Conservation (phyloP, 1,284 basidiomycete genomes). For the Rhodotorula mucilaginosa region DNA sequence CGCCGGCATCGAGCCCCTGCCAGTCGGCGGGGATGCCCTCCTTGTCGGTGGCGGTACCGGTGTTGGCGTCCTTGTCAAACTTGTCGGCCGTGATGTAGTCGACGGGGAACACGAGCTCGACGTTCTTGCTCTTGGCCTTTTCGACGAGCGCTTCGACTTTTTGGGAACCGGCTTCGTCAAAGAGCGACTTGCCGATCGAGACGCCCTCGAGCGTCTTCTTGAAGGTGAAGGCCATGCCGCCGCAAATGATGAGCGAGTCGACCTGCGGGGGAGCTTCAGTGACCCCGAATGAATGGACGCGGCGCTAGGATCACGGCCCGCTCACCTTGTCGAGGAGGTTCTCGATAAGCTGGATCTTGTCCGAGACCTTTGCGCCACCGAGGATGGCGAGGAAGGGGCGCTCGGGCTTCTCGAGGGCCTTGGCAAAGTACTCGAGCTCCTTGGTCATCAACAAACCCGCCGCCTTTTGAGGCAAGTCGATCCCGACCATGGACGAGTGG, state of each 20-base stretch:
- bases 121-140: slow-evolving; percentile 90
- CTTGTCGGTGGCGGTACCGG: slow-evolving; percentile 71
- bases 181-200: slow-evolving; percentile 90
- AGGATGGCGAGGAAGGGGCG: slow-evolving; percentile 97
- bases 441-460: slow-evolving; percentile 98
- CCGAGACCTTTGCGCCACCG: slow-evolving; percentile 97
- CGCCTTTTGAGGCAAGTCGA: slow-evolving; percentile 88
- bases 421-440: slow-evolving; percentile 98
- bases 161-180: slow-evolving; percentile 83
- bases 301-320: background rate
- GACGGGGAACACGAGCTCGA: slow-evolving; percentile 92
- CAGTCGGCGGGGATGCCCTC: slow-evolving; percentile 88
- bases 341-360: slow-evolving; percentile 98
- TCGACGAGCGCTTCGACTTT: slow-evolving; percentile 82
- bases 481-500: slow-evolving; percentile 97
- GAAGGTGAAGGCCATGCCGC: slow-evolving; percentile 99
- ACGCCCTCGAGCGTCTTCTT: slow-evolving; percentile 88
- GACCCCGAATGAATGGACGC: slow-evolving; percentile 11
- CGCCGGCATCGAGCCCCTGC: slow-evolving; percentile 85
- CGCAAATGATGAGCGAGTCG: slow-evolving; percentile 92
- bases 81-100: slow-evolving; percentile 94
- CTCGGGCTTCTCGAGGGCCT: slow-evolving; percentile 91
- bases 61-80: slow-evolving; percentile 87
- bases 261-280: slow-evolving; percentile 58
- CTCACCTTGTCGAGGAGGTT: slow-evolving; percentile 95